phyloP scores from a whole-genome alignment of 2,329 filamentous ascomycete species.

The Reticulascus tulasneorum region DNA sequence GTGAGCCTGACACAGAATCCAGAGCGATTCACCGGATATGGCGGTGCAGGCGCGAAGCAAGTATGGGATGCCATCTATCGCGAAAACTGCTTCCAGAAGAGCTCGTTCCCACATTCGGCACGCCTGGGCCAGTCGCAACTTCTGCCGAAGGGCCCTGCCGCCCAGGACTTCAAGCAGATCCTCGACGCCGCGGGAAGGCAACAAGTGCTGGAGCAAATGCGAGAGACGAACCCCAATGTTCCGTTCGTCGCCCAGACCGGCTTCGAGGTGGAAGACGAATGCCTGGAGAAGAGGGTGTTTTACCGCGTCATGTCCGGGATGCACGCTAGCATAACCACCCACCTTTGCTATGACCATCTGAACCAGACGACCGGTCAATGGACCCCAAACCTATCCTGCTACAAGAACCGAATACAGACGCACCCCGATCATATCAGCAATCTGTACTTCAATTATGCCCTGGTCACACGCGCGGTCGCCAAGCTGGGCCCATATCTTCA shows the following conservation, averaged over 20 bases:
- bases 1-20: constrained; percentile 92
- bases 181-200: constrained; percentile 57
- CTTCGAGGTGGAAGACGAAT: constrained; percentile 82
- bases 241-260: constrained; percentile 60
- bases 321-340: constrained; percentile 96
- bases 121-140: constrained; percentile 43
- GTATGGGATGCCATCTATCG: constrained; percentile 97
- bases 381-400: constrained; percentile 87
- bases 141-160: constrained; percentile 46
- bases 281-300: constrained; percentile 97
- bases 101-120: constrained; percentile 58
- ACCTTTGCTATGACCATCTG: constrained; percentile 92
- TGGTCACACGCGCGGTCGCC: constrained; percentile 85
- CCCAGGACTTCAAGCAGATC: constrained; percentile 58
- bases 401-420: constrained; percentile 76
- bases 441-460: constrained; percentile 97
- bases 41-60: constrained; percentile 76
- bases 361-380: constrained; percentile 94
- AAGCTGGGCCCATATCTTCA: constrained; percentile 82
- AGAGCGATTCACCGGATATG: constrained; percentile 92
- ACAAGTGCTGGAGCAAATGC: constrained; percentile 57
- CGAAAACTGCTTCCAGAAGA: constrained; percentile 88
- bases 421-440: constrained; percentile 92
- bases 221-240: constrained; percentile 50
- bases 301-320: constrained; percentile 93